Base-by-base conservation (phyloP, 768 basidiomycete species). In the Boletales sp. region DNA sequence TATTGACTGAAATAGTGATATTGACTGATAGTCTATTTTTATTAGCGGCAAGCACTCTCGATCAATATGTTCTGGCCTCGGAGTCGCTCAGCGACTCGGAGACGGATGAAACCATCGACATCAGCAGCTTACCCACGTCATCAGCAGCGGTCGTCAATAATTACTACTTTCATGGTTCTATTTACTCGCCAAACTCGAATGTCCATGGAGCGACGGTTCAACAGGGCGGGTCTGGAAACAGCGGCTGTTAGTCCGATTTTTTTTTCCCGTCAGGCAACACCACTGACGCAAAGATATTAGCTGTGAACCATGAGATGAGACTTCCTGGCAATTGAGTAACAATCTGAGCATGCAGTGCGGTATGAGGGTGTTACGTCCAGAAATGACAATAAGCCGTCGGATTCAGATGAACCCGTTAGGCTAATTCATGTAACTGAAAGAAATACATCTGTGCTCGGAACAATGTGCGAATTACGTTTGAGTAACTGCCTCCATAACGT, bases 201-300 rank as follows among this genome's bases (percentile, higher is more conserved):
- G 10, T 53, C 19, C 3, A 11, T 18, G 49, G 48, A 15, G 1
- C 42, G 4, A 50, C 55, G n/a, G n/a, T 44, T 8, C 40, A 56
- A 2, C 2, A 40, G 5, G 52, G 41, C 5, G 55, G 52, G 11
- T 10, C 28, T 18, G 1, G 36, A 12, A 48, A 54, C 39, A 53
- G 52, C n/a, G 52, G 49, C 11, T 32, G 49, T 54, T n/a, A 8
- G 50, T 55, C 36, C 21, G 36, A 38, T 38, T 31, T 21, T 32
- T 15, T 28, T 4, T 6, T 5, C 25, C 11, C 3, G n/a, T 19
- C 17, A 35, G 7, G 12, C 28, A 11, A 31, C 14, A 14, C 30
- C 25, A 31, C 42, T 40, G 37, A 49, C 37, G 2, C 4, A 13
- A 21, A 21, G 2, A 18, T 8, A 6, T 44, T 19, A 49, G 52